phyloP scores from a whole-genome alignment of 805 yeast genomes.

The Hanseniaspora hatyaiensis region DNA sequence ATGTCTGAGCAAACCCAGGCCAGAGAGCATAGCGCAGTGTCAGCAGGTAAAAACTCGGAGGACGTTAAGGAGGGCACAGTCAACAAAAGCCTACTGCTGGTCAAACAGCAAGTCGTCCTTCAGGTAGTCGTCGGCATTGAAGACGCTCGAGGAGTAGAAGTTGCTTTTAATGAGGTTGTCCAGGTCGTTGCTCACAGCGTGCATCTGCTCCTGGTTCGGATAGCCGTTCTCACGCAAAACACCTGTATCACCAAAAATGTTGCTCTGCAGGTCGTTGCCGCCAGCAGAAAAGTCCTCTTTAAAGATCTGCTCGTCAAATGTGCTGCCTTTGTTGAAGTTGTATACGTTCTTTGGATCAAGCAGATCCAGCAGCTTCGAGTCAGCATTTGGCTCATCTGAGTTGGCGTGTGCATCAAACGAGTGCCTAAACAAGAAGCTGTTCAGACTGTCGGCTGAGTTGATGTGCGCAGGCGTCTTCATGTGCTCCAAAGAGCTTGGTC shows the following conservation, averaged over 20 bases:
- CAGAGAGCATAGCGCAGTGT: no score
- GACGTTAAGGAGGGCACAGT: no score
- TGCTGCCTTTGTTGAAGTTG: not conserved
- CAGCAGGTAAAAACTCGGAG: no score
- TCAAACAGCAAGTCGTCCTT: constrained; percentile 10
- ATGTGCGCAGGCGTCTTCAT: not conserved
- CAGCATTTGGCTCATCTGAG: not conserved
- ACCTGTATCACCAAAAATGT: no score
- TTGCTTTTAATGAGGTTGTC: not conserved
- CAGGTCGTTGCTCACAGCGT: constrained; percentile 2
- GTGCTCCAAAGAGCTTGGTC: not conserved
- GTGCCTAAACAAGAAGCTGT: not conserved
- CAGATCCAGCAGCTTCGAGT: not conserved
- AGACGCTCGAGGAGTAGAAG: not conserved
- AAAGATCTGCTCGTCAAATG: not conserved
- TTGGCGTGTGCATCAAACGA: not conserved
- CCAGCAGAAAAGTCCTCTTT: not conserved
- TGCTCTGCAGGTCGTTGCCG: no score
- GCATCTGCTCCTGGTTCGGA: not conserved
- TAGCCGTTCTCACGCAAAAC: not conserved
- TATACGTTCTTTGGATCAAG: constrained; percentile 3
- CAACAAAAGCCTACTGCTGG: not conserved
- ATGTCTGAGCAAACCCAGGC: no score
- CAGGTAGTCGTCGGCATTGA: not conserved
- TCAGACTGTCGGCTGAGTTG: not conserved